A percentile compares a stretch with the other conserved stretches of the same genome.
These are phyloP conservation scores for Plasmodium adleri DNA, from an alignment of 169 alveolate genomes.

Conservation along the genomic window DNA sequence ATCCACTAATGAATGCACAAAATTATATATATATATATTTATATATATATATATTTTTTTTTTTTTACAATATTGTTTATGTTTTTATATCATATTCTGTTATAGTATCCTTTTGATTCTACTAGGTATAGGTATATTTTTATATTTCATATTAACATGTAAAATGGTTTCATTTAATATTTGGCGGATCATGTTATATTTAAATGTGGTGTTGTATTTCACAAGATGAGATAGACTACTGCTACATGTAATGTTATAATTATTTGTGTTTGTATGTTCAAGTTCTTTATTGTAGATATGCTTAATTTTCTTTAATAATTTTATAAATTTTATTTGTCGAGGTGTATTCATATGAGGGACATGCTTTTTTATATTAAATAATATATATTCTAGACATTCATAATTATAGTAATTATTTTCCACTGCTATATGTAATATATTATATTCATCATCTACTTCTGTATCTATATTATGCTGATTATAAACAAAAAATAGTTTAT, in stretches of 20 bases:
- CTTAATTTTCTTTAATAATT: slow-evolving; percentile 1
- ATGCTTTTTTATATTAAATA: slow-evolving; percentile 67
- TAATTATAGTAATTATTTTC: slow-evolving; percentile 32
- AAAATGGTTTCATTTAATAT: slow-evolving; percentile 24
- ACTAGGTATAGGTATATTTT: slow-evolving; percentile 22
- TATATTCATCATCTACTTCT: slow-evolving; percentile 36
- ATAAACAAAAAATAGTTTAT: slow-evolving; percentile 19
- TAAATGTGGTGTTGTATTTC: slow-evolving; percentile 7
- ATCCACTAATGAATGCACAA: neutral
- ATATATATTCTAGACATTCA: slow-evolving; percentile 35
- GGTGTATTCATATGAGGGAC: slow-evolving; percentile 16
- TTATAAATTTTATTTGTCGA: slow-evolving; percentile 37
- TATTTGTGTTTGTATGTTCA: too few species aligned
- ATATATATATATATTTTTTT: neutral
- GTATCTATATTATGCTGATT: slow-evolving; percentile 28
- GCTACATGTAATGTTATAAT: too few species aligned
- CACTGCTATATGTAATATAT: slow-evolving; percentile 12
- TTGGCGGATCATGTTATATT: slow-evolving; percentile 24
- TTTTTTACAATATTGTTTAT: neutral
- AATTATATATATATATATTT: neutral
- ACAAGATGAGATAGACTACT: too few species aligned
- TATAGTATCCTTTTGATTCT: slow-evolving; percentile 21
- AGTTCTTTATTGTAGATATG: slow-evolving; percentile 1
- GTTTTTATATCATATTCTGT: neutral
- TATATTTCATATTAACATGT: slow-evolving; percentile 21